Conservation (phyloP, 805 yeast genomes). For the Pachysolen tannophilus region DNA sequence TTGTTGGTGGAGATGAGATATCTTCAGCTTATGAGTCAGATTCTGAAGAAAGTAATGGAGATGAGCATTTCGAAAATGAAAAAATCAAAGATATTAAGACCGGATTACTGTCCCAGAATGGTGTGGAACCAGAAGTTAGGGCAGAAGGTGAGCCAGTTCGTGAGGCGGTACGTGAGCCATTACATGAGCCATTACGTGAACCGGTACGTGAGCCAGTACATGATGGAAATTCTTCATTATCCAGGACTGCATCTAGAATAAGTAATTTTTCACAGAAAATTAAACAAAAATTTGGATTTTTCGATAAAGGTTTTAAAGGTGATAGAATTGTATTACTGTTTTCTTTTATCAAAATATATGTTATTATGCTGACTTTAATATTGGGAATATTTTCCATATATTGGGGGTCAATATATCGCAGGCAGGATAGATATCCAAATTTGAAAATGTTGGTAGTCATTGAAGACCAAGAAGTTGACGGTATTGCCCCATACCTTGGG, state of each 20-base stretch:
- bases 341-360: slow-evolving; percentile 16
- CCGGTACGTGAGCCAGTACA: no score
- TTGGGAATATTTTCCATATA: slow-evolving; percentile 29
- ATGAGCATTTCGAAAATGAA: no score
- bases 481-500: slow-evolving; percentile 5
- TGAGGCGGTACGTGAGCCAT: no score
- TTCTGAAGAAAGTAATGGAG: no score
- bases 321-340: slow-evolving; percentile 7
- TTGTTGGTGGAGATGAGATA: slow-evolving; percentile 5
- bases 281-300: slow-evolving; percentile 17
- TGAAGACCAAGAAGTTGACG: slow-evolving; percentile 17
- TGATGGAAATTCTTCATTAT: no score
- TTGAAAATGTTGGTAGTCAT: slow-evolving; percentile 28
- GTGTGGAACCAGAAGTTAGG: no score
- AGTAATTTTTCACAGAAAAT: neutral
- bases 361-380: slow-evolving; percentile 25
- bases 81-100: no score
- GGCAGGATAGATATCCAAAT: slow-evolving; percentile 20
- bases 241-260: neutral
- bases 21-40: no score
- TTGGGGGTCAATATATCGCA: slow-evolving; percentile 35
- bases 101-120: no score
- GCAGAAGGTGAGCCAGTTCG: no score
- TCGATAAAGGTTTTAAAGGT: slow-evolving; percentile 18
- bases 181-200: no score